These are phyloP conservation scores for Epichloe sp. DNA, from an alignment of 2,329 filamentous ascomycete species.

Conservation along the genomic window DNA sequence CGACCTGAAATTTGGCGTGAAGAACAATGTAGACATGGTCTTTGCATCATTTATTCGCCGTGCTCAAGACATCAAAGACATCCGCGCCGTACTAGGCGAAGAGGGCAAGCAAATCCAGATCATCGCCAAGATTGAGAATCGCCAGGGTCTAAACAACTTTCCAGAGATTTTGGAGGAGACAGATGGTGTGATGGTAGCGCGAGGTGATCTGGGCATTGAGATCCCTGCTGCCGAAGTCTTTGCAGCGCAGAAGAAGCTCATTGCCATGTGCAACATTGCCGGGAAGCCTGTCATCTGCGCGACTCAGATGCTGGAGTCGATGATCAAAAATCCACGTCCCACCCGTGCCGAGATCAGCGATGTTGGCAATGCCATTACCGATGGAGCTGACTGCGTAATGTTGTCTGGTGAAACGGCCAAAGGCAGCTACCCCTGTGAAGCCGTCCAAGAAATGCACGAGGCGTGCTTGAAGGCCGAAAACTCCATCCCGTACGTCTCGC, in stretches of 20 bases:
- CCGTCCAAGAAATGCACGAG: slow-evolving; percentile 96
- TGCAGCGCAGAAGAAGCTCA: slow-evolving; percentile 99
- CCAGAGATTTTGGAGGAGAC: slow-evolving; percentile 91
- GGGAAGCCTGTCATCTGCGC: slow-evolving; percentile 98
- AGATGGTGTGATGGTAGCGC: slow-evolving; percentile 98
- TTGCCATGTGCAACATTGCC: slow-evolving; percentile 98
- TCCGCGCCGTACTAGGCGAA: slow-evolving; percentile 80
- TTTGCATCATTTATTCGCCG: slow-evolving; percentile 97
- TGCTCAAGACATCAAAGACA: slow-evolving; percentile 82
- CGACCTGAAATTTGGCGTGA: slow-evolving; percentile 88
- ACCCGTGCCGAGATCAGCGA: slow-evolving; percentile 98
- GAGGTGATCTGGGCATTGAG: slow-evolving; percentile 92
- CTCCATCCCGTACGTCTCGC: slow-evolving; percentile 89
- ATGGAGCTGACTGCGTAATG: slow-evolving; percentile 99
- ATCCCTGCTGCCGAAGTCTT: slow-evolving; percentile 98
- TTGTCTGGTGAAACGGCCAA: slow-evolving; percentile 98
- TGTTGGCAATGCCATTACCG: slow-evolving; percentile 93
- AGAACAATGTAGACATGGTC: slow-evolving; percentile 98
- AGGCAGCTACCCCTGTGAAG: slow-evolving; percentile 84
- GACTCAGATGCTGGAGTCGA: slow-evolving; percentile 99
- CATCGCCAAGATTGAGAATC: slow-evolving; percentile 99
- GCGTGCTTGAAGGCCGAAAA: slow-evolving; percentile 94
- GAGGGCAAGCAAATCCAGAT: slow-evolving; percentile 96
- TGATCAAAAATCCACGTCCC: slow-evolving; percentile 99
- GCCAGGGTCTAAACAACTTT: slow-evolving; percentile 99